Evolutionary conservation across 305 asterid species (phyloP), one percentile per base, ranked within the genome.

Genomic region (Coffea humblotiana): DNA sequence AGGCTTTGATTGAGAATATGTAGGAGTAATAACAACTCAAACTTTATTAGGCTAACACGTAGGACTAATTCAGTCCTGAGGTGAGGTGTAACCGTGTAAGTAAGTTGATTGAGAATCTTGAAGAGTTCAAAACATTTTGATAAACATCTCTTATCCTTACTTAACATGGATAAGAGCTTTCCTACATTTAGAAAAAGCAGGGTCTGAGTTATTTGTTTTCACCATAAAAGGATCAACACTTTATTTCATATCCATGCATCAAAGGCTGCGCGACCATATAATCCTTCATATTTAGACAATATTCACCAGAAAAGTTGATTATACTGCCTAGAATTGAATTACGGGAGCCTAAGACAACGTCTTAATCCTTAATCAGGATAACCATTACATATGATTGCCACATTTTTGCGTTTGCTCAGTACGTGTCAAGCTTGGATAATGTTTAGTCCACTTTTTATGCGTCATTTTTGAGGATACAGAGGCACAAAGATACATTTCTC

Each of bases 211-310:
- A 4, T 16, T n/a, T n/a, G 1, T 54, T 40, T 49, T 48, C 16
- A 6, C 16, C 10, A 4, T 45, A 66, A 61, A 78, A 71, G 32
- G 61, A 58, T 6, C 56, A 51, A 58, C 35, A 21, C 70, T 56
- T 78, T 71, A 45, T 40, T 71, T 56, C 27, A 11, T 61, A 35
- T 63, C 18, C 71, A 25, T 45, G 70, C 75, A 66, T 37, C 40
- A 65, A 72, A 79, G 32, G 61, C 52, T 60, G 48, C 45, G 69
- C 52, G 35, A 7, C 64, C 77, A 23, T 47, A 47, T 73, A 72
- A 49, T 51, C 74, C 54, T 48, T 48, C 73, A 27, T 18, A 48
- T 77, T 29, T 29, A 32, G 23, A 48, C 11, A 49, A 72, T 29
- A 29, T 29, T 79, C 70, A 47, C 64, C 32, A 49, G 15, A 79